Evolutionary conservation across 1,284 basidiomycete species (phyloP).

Genomic region (Irpex sp.): DNA sequence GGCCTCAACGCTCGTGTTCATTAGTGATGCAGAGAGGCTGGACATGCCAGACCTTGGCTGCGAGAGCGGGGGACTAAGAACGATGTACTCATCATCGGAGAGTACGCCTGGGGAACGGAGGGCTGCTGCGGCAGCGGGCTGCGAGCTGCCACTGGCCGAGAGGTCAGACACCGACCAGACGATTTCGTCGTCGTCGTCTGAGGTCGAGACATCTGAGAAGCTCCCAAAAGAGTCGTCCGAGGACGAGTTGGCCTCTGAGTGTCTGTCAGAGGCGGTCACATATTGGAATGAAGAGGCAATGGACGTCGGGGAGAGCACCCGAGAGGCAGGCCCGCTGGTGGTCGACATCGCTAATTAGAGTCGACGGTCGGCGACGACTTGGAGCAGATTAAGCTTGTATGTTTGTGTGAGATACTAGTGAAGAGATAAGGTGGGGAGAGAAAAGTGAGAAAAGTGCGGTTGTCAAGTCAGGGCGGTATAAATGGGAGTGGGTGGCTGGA

Average conservation of each 20-base stretch:
- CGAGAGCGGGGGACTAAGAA: slow-evolving; percentile 21
- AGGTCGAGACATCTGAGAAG: slow-evolving; percentile 23
- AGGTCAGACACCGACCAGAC: slow-evolving; percentile 43
- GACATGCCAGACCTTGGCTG: background rate
- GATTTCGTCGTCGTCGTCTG: slow-evolving; percentile 57
- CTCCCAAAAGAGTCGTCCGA: slow-evolving; percentile 24
- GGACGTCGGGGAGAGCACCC: slow-evolving; percentile 23
- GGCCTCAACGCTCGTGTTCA: background rate
- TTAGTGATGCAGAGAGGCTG: background rate
- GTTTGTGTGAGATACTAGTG: background rate
- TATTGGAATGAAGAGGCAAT: slow-evolving; percentile 26
- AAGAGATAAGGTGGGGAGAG: slow-evolving; percentile 6
- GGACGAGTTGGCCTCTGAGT: slow-evolving; percentile 10
- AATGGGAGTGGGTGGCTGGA: slow-evolving; percentile 9
- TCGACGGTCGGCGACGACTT: background rate
- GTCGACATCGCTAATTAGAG: background rate
- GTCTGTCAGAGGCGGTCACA: slow-evolving; percentile 16
- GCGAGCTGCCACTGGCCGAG: slow-evolving; percentile 19
- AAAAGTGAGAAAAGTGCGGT: slow-evolving; percentile 11
- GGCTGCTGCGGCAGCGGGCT: slow-evolving; percentile 17
- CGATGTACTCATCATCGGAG: slow-evolving; percentile 29
- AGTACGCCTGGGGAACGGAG: slow-evolving; percentile 22
- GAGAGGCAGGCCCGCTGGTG: slow-evolving; percentile 4
- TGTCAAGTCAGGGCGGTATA: background rate
- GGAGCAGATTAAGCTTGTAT: background rate